Evolutionary conservation across 2,329 filamentous ascomycete genomes (phyloP).

Genomic region (Ophiosphaerella narmari): DNA sequence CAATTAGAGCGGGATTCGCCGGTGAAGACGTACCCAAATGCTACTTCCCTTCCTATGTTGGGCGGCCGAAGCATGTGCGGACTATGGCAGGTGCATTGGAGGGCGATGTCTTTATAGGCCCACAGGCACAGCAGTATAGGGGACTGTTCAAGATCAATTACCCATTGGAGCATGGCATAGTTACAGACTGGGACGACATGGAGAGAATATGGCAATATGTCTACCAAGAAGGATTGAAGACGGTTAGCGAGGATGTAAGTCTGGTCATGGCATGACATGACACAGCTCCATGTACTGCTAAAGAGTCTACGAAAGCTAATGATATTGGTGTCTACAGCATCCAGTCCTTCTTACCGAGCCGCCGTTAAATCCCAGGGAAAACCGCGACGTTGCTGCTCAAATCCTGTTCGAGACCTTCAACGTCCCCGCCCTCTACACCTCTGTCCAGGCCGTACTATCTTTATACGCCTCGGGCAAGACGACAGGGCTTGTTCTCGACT

Average conservation of each 20-base stretch:
- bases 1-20: constrained; percentile 94
- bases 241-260: constrained; percentile 89
- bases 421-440: constrained; percentile 92
- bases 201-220: constrained; percentile 99
- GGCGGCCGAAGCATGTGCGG: constrained; percentile 90
- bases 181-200: constrained; percentile 99
- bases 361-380: constrained; percentile 90
- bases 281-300: constrained; percentile 9
- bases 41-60: constrained; percentile 96
- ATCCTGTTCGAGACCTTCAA: constrained; percentile 99
- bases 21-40: constrained; percentile 95
- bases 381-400: constrained; percentile 94
- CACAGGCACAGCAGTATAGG: constrained; percentile 85
- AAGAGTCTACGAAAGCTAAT: constrained; percentile 14
- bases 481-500: constrained; percentile 92
- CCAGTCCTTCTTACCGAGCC: constrained; percentile 95
- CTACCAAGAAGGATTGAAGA: constrained; percentile 94
- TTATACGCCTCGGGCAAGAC: constrained; percentile 94
- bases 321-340: constrained; percentile 61
- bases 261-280: neutral
- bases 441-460: constrained; percentile 94
- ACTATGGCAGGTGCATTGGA: constrained; percentile 96
- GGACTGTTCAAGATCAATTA: constrained; percentile 95
- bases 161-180: constrained; percentile 94
- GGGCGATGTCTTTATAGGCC: constrained; percentile 95